phyloP scores from a whole-genome alignment of 176 grass and related monocot species.

The Carex littledalei region DNA sequence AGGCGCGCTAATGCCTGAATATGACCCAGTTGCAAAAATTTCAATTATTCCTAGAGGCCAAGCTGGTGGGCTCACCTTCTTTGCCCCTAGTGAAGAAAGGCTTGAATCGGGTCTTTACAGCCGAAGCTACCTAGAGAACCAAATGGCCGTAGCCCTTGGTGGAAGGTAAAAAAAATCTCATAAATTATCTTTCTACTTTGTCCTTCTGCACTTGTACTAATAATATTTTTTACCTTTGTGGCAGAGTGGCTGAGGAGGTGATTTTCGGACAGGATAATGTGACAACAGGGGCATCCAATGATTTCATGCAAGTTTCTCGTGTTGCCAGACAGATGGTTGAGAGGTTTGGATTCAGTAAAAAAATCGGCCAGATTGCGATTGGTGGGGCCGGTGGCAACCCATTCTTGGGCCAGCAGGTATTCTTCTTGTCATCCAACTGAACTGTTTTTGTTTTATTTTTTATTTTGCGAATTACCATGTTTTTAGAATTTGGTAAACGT shows the following conservation, averaged over 20 bases:
- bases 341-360: slow-evolving; percentile 97
- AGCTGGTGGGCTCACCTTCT: slow-evolving; percentile 93
- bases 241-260: slow-evolving; percentile 98
- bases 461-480: too few species aligned
- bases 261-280: slow-evolving; percentile 93
- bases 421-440: background rate
- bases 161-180: slow-evolving; percentile 47
- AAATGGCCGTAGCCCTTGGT: slow-evolving; percentile 99
- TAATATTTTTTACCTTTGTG: background rate
- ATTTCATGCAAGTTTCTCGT: slow-evolving; percentile 95
- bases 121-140: slow-evolving; percentile 97
- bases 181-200: background rate
- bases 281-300: slow-evolving; percentile 90
- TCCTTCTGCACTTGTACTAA: background rate
- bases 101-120: slow-evolving; percentile 91
- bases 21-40: slow-evolving; percentile 95
- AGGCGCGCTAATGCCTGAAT: slow-evolving; percentile 94
- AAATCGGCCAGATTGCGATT: slow-evolving; percentile 86
- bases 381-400: slow-evolving; percentile 92
- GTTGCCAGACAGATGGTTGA: slow-evolving; percentile 99
- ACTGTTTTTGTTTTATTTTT: too few species aligned
- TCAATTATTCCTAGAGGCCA: slow-evolving; percentile 96
- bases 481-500: background rate
- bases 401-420: slow-evolving; percentile 98
- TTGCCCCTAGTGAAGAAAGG: slow-evolving; percentile 91